Percentiles rank a stretch among this genome's conserved stretches.
phyloP scores from a whole-genome alignment of 1,139 yeast species.

The Protomyces lactucae-debilis region DNA sequence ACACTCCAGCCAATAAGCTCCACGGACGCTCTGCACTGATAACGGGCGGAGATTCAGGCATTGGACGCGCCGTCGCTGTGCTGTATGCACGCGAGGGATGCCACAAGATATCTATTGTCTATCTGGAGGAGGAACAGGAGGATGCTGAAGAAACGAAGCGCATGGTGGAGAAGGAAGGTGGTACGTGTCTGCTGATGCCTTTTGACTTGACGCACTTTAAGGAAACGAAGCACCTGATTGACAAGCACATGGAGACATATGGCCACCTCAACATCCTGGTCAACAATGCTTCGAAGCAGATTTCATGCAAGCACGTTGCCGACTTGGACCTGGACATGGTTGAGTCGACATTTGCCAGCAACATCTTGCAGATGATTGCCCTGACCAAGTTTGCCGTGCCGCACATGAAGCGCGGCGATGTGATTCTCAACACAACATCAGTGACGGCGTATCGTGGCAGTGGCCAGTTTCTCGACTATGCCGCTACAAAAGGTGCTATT shows the following conservation, averaged over 20 bases:
- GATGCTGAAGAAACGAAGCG: conserved; percentile 27
- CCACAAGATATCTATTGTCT: conserved; percentile 9
- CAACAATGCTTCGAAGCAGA: conserved; percentile 60
- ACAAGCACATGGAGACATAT: conserved; percentile 57
- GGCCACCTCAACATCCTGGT: conserved; percentile 78
- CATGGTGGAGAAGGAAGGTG: conserved; percentile 26
- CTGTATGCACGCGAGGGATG: conserved; percentile 28
- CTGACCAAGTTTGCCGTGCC: conserved; percentile 25
- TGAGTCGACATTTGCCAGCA: conserved; percentile 77
- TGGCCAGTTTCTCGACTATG: conserved; percentile 23
- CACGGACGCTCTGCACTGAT: conserved; percentile 22
- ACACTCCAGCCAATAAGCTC: conserved; percentile 23
- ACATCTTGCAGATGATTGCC: conserved; percentile 24
- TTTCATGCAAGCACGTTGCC: conserved; percentile 56
- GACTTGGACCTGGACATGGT: conserved; percentile 81
- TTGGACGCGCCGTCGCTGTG: conserved; percentile 27
- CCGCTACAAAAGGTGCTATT: conserved; percentile 28
- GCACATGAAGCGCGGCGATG: conserved; percentile 20
- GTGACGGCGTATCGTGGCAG: conserved; percentile 28
- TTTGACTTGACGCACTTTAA: conserved; percentile 10
- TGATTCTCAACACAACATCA: conserved; percentile 23
- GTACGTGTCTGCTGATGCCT: conserved; percentile 20
- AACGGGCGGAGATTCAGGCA: conserved; percentile 30
- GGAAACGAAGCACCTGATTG: conserved; percentile 49
- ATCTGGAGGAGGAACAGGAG: conserved; percentile 25